phyloP scores from a whole-genome alignment of 371 early-diverging fungal species.

The Dichotomocladium elegans region DNA sequence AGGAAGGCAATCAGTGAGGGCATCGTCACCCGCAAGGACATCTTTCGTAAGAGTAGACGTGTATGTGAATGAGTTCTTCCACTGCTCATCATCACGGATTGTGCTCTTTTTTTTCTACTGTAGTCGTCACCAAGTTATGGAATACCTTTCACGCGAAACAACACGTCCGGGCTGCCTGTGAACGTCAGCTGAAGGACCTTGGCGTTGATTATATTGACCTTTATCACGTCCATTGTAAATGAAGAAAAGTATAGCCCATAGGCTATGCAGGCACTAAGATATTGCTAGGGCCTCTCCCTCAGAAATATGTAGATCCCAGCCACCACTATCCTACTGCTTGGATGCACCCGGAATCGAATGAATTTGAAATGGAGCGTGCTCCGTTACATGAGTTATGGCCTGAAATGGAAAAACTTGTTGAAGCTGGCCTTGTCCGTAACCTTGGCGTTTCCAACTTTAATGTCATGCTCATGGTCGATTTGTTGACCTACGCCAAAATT shows the following conservation, averaged over 20 bases:
- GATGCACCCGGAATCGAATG: slow-evolving; percentile 1
- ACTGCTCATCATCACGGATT: background rate
- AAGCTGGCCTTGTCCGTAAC: slow-evolving; percentile 25
- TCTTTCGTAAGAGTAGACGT: slow-evolving; percentile 25
- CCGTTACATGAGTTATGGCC: slow-evolving; percentile 18
- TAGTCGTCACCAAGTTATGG: slow-evolving; percentile 75
- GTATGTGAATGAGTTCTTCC: background rate
- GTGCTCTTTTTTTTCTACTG: slow-evolving; percentile 8
- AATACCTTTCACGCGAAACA: slow-evolving; percentile 48
- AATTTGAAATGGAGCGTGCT: slow-evolving; percentile 7
- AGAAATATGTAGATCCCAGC: slow-evolving; percentile 5
- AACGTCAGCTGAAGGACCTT: slow-evolving; percentile 41
- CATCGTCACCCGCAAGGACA: slow-evolving; percentile 55
- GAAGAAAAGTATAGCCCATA: background rate
- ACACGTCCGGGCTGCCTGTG: slow-evolving; percentile 41
- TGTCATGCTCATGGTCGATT: slow-evolving; percentile 22
- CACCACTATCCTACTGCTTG: slow-evolving; percentile 13
- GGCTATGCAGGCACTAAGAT: background rate
- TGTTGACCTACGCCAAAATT: slow-evolving; percentile 30
- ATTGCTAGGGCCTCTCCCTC: slow-evolving; percentile 19
- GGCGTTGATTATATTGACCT: slow-evolving; percentile 60
- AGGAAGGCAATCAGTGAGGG: slow-evolving; percentile 47
- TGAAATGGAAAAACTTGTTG: slow-evolving; percentile 21
- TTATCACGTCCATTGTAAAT: slow-evolving; percentile 35
- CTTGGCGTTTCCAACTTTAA: slow-evolving; percentile 63